phyloP scores from a whole-genome alignment of 1,139 yeast genomes.

The Zygosaccharomyces sapae region DNA sequence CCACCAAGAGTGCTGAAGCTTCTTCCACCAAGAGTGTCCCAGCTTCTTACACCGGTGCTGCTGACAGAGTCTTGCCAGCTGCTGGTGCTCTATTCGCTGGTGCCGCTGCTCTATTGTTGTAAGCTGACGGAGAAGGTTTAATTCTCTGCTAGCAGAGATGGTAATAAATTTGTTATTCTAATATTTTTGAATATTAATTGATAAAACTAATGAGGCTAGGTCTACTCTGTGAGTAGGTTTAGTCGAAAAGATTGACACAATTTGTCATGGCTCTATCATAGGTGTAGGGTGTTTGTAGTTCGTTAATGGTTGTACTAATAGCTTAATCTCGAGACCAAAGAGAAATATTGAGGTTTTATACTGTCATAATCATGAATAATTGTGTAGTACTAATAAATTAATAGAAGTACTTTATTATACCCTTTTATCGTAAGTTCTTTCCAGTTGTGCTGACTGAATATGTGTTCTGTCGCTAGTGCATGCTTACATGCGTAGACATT shows the following conservation, averaged over 20 bases:
- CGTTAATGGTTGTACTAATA: constrained; percentile 15
- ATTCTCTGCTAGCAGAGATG: constrained; percentile 1
- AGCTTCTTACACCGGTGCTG: constrained; percentile 35
- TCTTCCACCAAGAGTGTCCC: neutral
- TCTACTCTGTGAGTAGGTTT: constrained; percentile 2
- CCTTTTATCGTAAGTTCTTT: too few species aligned
- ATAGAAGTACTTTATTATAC: too few species aligned
- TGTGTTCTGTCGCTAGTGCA: too few species aligned
- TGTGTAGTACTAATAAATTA: neutral
- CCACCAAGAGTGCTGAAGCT: neutral
- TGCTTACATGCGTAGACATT: too few species aligned
- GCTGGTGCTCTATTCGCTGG: constrained; percentile 40
- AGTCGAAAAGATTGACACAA: constrained; percentile 1
- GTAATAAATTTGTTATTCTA: neutral
- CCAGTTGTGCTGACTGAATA: too few species aligned
- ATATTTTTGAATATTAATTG: neutral
- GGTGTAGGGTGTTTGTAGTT: constrained; percentile 23
- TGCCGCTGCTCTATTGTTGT: constrained; percentile 39
- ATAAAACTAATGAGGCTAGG: neutral
- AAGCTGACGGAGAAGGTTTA: constrained; percentile 15
- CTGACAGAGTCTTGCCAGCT: constrained; percentile 38
- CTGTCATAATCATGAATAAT: neutral
- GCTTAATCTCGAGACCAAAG: neutral
- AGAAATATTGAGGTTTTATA: neutral
- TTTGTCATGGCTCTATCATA: constrained; percentile 4